Evolutionary conservation across 768 basidiomycete genomes (phyloP), one percentile per base, ranked within the genome.

Genomic region (Phanerodontia chrysosporium): DNA sequence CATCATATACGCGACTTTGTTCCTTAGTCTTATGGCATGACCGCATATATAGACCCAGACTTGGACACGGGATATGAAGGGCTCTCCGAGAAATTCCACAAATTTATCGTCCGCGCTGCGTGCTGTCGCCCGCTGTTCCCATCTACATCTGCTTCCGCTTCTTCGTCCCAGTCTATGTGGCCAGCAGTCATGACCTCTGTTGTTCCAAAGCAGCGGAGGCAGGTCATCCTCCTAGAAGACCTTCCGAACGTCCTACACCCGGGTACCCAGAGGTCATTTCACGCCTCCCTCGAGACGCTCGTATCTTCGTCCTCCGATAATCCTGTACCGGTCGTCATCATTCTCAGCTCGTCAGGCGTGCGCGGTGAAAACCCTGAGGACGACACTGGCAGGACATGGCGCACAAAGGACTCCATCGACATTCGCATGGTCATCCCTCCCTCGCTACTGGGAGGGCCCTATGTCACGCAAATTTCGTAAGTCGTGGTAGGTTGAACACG

Each of bases 211-310:
- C 22, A 10, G 9, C 51, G 25, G 27, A 80, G 79, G 0, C 84
- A 85, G 32, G 67, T 95, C 6, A 80, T 98, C 54, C 83, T 98
- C 3, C 76, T 97, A 8, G 92, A 95, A 72, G 90, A 95, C 58
- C 80, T 99, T 1, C 97, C 96, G 0, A 98, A 98, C 68, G 83
- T 98, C 56, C 75, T 92, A 4, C 92, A 94, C 72, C 71, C 75
- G 5, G 74, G 78, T 24, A 91, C 87, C 0, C 87, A 85, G 66
- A 72, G 75, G 14, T 80, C 82, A 9, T 95, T 96, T 70, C 93
- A 94, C 67, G 77, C 82, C 0, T 78, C 86, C 5, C 69, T 97
- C 0, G 73, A 84, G 51, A 69, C 80, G 0, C 22, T 60, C 28
- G 79, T 93, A 46, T 80, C 86, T 10, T 59, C 73, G 2, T 58